Evolutionary conservation across 2,329 filamentous ascomycete genomes (phyloP), one percentile per base, ranked within the genome.

Genomic region (Botrytis byssoidea): DNA sequence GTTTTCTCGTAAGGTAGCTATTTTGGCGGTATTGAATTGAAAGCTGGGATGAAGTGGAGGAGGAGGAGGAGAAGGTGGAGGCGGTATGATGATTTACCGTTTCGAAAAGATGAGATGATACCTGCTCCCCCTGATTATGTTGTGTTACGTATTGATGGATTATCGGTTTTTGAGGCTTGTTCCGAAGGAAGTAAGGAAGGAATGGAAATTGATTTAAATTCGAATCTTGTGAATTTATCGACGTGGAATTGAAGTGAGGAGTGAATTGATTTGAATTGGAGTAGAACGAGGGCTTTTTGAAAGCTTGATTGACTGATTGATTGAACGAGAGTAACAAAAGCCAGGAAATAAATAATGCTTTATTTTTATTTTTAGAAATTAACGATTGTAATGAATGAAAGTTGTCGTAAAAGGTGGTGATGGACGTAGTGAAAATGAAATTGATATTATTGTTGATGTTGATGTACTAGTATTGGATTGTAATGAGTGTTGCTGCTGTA

Each of bases 1-100:
- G 64, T 76, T 65, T 78, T 78, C 78, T 73, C 75, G 76, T 77
- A 80, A 75, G 68, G 78, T 78, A 78, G 80, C 78, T 79, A 79
- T 81, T 74, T 79, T 80, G 80, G 78, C 78, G 79, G 77, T 77
- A 71, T 44, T 72, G 68, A 44, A 59, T 69, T 42, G 66, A 69
- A 40, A 57, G 37, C 42, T 57, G 37, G 32, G 48, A 46, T 65
- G 6, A 32, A 29, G 46, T 57, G 48, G 37, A 66, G 59, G 57
- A 35, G 37, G 57, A 35, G 37, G 14, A 40, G 48, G 51, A 55
- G 51, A 8, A 55, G 51, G 51, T 29, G 51, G 51, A 57, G 51
- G 51, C n/a, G 35, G 29, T 57, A 42, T 16, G n/a, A 32, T 57
- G 60, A 51, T 65, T 40, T 10, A 57, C n/a, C 32, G 69, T 65